These are phyloP conservation scores for Pythium diclinum DNA, from an alignment of 352 stramenopile genomes.

Conservation along the genomic window DNA sequence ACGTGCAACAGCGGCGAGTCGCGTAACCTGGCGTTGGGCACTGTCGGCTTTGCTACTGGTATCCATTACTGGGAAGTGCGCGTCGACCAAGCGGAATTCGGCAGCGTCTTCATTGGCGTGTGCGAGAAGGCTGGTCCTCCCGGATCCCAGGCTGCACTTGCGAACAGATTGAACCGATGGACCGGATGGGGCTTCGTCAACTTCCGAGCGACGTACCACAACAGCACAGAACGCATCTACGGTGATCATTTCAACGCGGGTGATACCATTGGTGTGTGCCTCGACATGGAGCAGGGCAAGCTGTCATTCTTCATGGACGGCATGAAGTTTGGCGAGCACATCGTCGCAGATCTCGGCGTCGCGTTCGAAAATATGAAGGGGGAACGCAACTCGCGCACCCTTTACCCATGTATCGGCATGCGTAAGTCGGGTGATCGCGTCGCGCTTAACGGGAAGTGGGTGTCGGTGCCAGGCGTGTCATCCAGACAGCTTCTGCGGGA, in stretches of 20 bases:
- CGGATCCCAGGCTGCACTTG: conserved; percentile 70
- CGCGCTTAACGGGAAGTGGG: conserved; percentile 94
- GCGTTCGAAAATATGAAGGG: conserved; percentile 94
- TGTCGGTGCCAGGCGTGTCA: conserved; percentile 80
- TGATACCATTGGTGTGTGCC: conserved; percentile 98
- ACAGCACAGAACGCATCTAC: conserved; percentile 89
- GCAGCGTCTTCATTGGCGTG: conserved; percentile 97
- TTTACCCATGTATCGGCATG: conserved; percentile 97
- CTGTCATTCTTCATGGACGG: conserved; percentile 99
- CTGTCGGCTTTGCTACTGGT: conserved; percentile 85
- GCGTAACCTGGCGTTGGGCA: conserved; percentile 79
- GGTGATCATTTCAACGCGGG: conserved; percentile 90
- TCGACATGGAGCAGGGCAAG: conserved; percentile 98
- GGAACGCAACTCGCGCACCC: conserved; percentile 78
- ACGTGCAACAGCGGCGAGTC: conserved; percentile 85
- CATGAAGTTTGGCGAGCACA: conserved; percentile 99
- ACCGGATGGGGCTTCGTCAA: conserved; percentile 97
- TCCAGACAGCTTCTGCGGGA: conserved; percentile 79
- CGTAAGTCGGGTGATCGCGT: conserved; percentile 94
- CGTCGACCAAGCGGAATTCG: conserved; percentile 96
- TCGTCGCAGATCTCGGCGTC: conserved; percentile 96
- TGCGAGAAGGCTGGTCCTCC: conserved; percentile 87
- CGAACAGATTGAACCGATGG: conserved; percentile 85
- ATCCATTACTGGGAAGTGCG: conserved; percentile 98
- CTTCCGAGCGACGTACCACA: conserved; percentile 94